phyloP scores from a whole-genome alignment of 2,329 filamentous ascomycete species.

The Didymella sp. region DNA sequence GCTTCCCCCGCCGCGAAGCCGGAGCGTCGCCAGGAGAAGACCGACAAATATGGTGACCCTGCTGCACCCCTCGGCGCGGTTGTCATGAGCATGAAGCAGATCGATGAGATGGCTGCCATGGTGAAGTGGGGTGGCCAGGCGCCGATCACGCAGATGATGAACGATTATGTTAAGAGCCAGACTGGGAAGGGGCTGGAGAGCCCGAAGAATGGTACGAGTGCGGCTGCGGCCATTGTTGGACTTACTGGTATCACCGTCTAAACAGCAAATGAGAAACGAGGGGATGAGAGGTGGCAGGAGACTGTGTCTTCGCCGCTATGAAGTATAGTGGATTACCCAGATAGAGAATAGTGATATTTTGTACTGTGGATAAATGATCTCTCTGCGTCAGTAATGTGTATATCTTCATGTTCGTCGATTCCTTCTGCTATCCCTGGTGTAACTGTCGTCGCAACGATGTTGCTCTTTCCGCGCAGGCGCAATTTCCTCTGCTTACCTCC shows the following conservation, averaged over 20 bases:
- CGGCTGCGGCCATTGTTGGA: not conserved
- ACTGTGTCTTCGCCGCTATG: constrained; percentile 14
- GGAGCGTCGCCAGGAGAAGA: constrained; percentile 27
- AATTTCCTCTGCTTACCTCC: too few relatives aligned
- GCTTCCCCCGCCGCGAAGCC: constrained; percentile 23
- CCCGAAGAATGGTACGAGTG: constrained; percentile 10
- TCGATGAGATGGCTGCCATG: constrained; percentile 42
- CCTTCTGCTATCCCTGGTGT: too few relatives aligned
- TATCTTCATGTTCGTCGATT: too few relatives aligned
- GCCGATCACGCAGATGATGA: constrained; percentile 47
- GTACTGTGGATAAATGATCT: constrained; percentile 2
- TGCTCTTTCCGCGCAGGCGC: too few relatives aligned
- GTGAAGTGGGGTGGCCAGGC: constrained; percentile 40
- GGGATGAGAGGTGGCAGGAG: not conserved
- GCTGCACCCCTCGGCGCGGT: constrained; percentile 36
- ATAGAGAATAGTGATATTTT: not conserved
- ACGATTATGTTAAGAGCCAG: constrained; percentile 40
- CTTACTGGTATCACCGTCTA: constrained; percentile 12
- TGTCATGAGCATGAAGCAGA: constrained; percentile 45
- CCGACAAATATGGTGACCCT: constrained; percentile 31
- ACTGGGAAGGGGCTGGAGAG: constrained; percentile 25
- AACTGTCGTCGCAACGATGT: too few relatives aligned
- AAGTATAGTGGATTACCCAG: not conserved
- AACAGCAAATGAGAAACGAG: too few relatives aligned
- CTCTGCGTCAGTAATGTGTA: not conserved